Percentiles rank a stretch among this genome's conserved stretches.
These are phyloP conservation scores for Neurospora sp. DNA, from an alignment of 2,329 filamentous ascomycete species.

Conservation along the genomic window DNA sequence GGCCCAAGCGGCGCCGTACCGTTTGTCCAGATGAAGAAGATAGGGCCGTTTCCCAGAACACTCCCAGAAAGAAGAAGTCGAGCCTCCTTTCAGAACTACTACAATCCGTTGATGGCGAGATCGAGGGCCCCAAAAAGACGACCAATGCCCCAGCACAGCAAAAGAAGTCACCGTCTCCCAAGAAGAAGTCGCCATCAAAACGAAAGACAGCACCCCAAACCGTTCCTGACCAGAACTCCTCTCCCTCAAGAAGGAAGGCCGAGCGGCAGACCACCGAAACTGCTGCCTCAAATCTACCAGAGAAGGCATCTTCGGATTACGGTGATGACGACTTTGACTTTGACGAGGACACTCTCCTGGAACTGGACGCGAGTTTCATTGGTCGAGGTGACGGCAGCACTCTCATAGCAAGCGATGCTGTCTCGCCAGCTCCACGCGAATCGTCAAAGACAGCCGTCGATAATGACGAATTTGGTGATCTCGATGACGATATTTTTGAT, in stretches of 20 bases:
- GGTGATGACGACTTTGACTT: conserved; percentile 41
- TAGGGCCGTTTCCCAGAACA: conserved; percentile 22
- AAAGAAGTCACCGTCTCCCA: conserved; percentile 34
- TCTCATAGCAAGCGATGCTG: conserved; percentile 4
- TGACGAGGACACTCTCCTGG: conserved; percentile 49
- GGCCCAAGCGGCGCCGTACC: conserved; percentile 59
- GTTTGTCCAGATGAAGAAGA: conserved; percentile 35
- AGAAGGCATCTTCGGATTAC: conserved; percentile 34
- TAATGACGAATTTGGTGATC: conserved; percentile 55
- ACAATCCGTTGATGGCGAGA: conserved; percentile 50
- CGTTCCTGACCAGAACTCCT: neutral
- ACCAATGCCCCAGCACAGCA: conserved; percentile 20
- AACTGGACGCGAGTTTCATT: conserved; percentile 37
- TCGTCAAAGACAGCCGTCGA: conserved; percentile 8
- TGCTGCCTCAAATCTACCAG: neutral
- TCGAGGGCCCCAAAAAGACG: conserved; percentile 31
- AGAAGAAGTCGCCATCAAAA: conserved; percentile 24
- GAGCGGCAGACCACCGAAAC: neutral
- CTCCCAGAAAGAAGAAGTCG: conserved; percentile 33
- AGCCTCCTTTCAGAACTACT: conserved; percentile 53
- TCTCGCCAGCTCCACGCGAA: neutral
- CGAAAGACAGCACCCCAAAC: conserved; percentile 10
- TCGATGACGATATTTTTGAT: conserved; percentile 51
- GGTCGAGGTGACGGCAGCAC: conserved; percentile 16
- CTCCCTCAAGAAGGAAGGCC: neutral